Conservation (phyloP, 768 basidiomycete genomes). For the Suillus subalutaceus region DNA sequence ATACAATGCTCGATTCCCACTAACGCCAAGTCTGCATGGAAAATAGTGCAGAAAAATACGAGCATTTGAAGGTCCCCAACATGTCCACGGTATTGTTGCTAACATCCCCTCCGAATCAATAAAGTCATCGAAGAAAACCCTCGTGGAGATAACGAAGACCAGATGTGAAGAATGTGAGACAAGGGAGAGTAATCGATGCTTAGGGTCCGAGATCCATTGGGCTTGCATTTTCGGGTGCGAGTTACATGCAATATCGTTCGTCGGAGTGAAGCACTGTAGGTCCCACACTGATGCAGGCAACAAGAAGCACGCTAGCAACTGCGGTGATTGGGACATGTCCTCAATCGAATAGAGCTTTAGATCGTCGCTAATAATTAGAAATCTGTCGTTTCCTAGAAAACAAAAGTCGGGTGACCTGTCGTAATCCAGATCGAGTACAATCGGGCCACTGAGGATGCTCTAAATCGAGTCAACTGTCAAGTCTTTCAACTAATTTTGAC, state of each 20-base stretch:
- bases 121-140: not conserved
- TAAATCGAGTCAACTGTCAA: not conserved
- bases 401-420: not conserved
- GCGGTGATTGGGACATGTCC: not conserved
- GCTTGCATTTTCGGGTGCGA: not conserved
- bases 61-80: not conserved
- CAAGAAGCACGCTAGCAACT: not conserved
- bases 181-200: not conserved
- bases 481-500: not conserved
- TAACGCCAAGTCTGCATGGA: not conserved
- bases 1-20: not conserved
- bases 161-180: not conserved
- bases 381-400: not conserved
- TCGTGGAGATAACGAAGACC: not conserved
- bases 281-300: not conserved
- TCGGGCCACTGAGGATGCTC: not conserved
- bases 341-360: conserved; percentile 2
- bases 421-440: not conserved
- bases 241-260: not conserved
- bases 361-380: not conserved
- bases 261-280: not conserved
- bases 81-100: not conserved
- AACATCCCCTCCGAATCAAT: not conserved
- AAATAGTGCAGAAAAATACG: not conserved
- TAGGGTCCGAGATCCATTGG: not conserved